These are phyloP conservation scores for Coleophoma eucalyptorum DNA, from an alignment of 2,329 filamentous ascomycete species.

Conservation along the genomic window DNA sequence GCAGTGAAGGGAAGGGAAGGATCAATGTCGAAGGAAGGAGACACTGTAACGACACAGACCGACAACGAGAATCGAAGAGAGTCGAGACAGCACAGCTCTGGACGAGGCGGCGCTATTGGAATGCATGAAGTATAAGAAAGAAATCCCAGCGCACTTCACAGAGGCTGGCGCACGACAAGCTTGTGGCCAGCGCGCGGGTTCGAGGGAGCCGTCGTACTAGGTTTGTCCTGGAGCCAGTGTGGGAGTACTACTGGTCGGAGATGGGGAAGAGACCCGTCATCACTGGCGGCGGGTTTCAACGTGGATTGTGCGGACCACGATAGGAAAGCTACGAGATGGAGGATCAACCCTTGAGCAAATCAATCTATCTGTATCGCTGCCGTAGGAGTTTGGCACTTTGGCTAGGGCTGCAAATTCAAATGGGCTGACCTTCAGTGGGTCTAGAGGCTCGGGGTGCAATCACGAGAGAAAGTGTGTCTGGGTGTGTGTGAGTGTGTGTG, in stretches of 20 bases:
- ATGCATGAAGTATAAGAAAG: conserved; percentile 28
- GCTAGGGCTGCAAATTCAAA: conserved; percentile 1
- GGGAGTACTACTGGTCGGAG: conserved; percentile 4
- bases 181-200: conserved; percentile 21
- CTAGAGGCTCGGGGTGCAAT: background rate
- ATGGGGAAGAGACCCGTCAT: conserved; percentile 7
- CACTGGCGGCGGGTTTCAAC: conserved; percentile 16
- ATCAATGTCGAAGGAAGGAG: conserved; percentile 19
- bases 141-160: conserved; percentile 11
- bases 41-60: conserved; percentile 18
- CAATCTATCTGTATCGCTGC: conserved; percentile 9
- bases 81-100: conserved; percentile 11
- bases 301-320: background rate
- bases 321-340: conserved; percentile 4
- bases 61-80: conserved; percentile 21
- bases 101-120: conserved; percentile 17
- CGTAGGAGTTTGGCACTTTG: too few relatives aligned
- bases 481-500: too few relatives aligned
- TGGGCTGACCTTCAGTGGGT: conserved; percentile 1
- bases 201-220: conserved; percentile 15
- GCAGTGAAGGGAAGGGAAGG: conserved; percentile 20
- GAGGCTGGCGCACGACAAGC: conserved; percentile 12
- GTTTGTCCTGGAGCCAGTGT: conserved; percentile 11
- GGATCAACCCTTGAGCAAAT: conserved; percentile 5
- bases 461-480: too few relatives aligned